Evolutionary conservation across 306 rosid genomes (phyloP).

Genomic region (Prunus armeniaca): DNA sequence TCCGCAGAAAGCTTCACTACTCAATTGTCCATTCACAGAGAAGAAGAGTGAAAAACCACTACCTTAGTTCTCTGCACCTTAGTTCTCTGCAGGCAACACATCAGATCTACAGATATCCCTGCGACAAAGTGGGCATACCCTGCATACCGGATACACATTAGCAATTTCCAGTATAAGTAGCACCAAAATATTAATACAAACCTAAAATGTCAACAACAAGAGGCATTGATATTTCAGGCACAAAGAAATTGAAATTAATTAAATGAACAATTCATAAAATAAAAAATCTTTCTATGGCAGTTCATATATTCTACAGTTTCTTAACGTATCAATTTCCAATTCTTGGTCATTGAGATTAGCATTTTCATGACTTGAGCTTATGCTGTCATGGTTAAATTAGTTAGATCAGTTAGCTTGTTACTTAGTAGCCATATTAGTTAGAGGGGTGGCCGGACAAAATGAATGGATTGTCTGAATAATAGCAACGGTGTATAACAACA

Average conservation of each 20-base stretch:
- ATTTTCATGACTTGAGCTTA: background rate
- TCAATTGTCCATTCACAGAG: constrained; percentile 6
- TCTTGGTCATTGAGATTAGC: background rate
- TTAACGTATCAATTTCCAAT: too few species aligned
- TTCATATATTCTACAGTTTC: too few species aligned
- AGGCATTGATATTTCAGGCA: background rate
- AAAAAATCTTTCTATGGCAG: too few species aligned
- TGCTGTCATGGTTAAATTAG: background rate
- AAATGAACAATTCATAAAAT: too few species aligned
- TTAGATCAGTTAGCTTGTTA: background rate
- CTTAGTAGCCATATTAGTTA: background rate
- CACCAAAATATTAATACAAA: constrained; percentile 1
- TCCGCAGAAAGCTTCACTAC: constrained; percentile 21
- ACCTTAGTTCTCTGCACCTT: constrained; percentile 41
- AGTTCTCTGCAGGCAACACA: constrained; percentile 42
- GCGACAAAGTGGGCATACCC: constrained; percentile 98
- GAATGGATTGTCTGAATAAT: background rate
- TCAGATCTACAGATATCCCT: constrained; percentile 80
- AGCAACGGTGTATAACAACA: background rate
- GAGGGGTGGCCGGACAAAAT: background rate
- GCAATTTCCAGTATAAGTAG: constrained; percentile 8
- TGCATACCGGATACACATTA: constrained; percentile 36
- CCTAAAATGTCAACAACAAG: background rate
- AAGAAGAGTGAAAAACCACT: constrained; percentile 18
- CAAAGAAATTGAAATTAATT: background rate